phyloP scores from a whole-genome alignment of 2,329 filamentous ascomycete species.

The Zymoseptoria brevis region DNA sequence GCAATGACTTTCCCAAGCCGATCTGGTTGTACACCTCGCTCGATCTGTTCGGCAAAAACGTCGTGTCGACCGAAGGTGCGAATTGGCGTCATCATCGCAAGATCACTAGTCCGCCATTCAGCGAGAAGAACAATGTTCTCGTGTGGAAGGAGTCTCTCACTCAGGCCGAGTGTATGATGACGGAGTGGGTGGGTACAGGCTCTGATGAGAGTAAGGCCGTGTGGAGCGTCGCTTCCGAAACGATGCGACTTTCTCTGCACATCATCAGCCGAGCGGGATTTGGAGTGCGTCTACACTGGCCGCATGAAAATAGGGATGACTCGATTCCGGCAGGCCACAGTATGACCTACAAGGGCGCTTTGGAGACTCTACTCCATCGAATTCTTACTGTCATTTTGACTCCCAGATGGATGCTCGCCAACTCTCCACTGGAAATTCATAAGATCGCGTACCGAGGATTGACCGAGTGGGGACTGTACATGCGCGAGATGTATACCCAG shows the following conservation, averaged over 20 bases:
- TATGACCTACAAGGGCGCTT: constrained; percentile 58
- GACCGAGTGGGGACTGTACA: constrained; percentile 59
- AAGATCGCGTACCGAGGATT: constrained; percentile 49
- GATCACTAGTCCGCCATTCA: constrained; percentile 63
- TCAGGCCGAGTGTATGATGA: constrained; percentile 57
- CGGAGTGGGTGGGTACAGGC: constrained; percentile 46
- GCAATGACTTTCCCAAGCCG: constrained; percentile 66
- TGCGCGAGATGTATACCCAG: constrained; percentile 58
- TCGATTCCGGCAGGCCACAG: constrained; percentile 44
- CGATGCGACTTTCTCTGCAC: constrained; percentile 55
- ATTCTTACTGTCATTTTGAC: constrained; percentile 55
- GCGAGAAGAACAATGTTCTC: constrained; percentile 63
- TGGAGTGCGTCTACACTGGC: constrained; percentile 49
- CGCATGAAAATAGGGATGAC: constrained; percentile 45
- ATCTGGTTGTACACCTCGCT: constrained; percentile 52
- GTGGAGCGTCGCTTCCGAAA: constrained; percentile 52
- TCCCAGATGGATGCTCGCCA: constrained; percentile 49
- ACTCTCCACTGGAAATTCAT: constrained; percentile 45
- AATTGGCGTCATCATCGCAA: constrained; percentile 68
- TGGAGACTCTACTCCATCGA: constrained; percentile 54
- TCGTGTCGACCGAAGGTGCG: constrained; percentile 61
- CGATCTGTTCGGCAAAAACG: constrained; percentile 62
- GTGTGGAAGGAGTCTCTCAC: constrained; percentile 56
- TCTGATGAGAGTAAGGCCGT: constrained; percentile 43
- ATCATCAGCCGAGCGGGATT: constrained; percentile 65